Evolutionary conservation across 805 yeast genomes (phyloP).

Genomic region (Pichia kluyveri): DNA sequence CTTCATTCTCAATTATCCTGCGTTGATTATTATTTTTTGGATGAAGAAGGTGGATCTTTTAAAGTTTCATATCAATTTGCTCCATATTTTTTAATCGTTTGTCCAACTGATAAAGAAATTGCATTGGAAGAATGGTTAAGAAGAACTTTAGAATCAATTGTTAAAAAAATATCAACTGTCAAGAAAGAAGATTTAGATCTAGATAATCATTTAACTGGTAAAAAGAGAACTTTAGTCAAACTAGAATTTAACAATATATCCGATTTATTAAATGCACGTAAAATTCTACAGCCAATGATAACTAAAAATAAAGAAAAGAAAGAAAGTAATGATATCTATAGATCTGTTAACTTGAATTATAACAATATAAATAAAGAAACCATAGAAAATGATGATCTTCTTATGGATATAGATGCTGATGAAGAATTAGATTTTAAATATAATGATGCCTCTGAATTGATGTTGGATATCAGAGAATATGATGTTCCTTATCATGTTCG

Average conservation of each 20-base stretch:
- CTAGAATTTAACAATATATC: slow-evolving; percentile 65
- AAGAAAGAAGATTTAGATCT: slow-evolving; percentile 71
- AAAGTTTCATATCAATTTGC: slow-evolving; percentile 75
- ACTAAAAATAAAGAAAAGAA: slow-evolving; percentile 53
- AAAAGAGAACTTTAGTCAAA: slow-evolving; percentile 53
- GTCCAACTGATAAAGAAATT: slow-evolving; percentile 49
- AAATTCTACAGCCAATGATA: slow-evolving; percentile 59
- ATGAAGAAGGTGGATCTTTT: slow-evolving; percentile 94
- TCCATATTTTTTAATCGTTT: slow-evolving; percentile 76
- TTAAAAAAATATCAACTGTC: slow-evolving; percentile 49
- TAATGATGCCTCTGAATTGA: slow-evolving; percentile 50
- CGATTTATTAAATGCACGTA: slow-evolving; percentile 69
- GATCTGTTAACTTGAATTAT: slow-evolving; percentile 39
- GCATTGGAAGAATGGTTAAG: slow-evolving; percentile 84
- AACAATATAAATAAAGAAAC: slow-evolving; percentile 23
- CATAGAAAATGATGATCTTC: slow-evolving; percentile 24
- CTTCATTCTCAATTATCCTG: slow-evolving; percentile 68
- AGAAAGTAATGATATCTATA: slow-evolving; percentile 60
- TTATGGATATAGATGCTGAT: slow-evolving; percentile 17
- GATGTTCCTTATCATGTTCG: slow-evolving; percentile 97
- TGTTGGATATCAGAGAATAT: slow-evolving; percentile 81
- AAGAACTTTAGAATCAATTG: slow-evolving; percentile 51
- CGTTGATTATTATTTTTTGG: slow-evolving; percentile 89
- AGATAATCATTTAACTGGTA: slow-evolving; percentile 82
- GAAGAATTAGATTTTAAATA: slow-evolving; percentile 14